phyloP scores from a whole-genome alignment of 305 asterid species.

The Fraxinus albicans region DNA sequence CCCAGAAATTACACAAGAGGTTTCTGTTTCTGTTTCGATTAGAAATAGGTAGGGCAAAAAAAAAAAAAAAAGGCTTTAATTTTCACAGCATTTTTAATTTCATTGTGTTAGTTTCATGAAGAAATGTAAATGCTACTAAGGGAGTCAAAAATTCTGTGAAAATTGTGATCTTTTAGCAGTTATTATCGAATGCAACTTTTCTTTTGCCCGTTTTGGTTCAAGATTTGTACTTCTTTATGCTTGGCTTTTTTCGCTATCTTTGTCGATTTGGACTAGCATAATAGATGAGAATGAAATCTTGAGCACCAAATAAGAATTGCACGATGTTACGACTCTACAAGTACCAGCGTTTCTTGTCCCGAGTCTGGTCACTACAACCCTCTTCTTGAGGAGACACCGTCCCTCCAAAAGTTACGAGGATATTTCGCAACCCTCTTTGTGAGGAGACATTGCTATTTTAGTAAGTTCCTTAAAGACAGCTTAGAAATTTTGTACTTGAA shows the following conservation, averaged over 20 bases:
- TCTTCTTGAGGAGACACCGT: no score
- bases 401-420: no score
- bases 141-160: slow-evolving; percentile 61
- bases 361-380: no score
- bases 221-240: not conserved
- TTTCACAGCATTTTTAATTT: slow-evolving; percentile 64
- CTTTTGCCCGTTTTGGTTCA: not conserved
- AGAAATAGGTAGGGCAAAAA: not conserved
- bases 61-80: slow-evolving; percentile 35
- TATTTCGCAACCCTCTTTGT: not conserved
- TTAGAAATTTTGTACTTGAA: no score
- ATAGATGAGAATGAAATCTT: no score
- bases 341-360: no score
- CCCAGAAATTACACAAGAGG: not conserved
- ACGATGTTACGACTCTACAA: no score
- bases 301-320: no score
- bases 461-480: not conserved
- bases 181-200: slow-evolving; percentile 5
- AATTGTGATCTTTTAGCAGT: slow-evolving; percentile 28
- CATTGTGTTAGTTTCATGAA: slow-evolving; percentile 1
- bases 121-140: not conserved
- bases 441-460: not conserved
- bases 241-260: no score
- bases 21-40: not conserved
- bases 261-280: no score